Percentiles rank a stretch among this genome's conserved stretches.
These are phyloP conservation scores for Sporothrix sp. DNA, from an alignment of 2,329 filamentous ascomycete genomes.

Conservation along the genomic window DNA sequence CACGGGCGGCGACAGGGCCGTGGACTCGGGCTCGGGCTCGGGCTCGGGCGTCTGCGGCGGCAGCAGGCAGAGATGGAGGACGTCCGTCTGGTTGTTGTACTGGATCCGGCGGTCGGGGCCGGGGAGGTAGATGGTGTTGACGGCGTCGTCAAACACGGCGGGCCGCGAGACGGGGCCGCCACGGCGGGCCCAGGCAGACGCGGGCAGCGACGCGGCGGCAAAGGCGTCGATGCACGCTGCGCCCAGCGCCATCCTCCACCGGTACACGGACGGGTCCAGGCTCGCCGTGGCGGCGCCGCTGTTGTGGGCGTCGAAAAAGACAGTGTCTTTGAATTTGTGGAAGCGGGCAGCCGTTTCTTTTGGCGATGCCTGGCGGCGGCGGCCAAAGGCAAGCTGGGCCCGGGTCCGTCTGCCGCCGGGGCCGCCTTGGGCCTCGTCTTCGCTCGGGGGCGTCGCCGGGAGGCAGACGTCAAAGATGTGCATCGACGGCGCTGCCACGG, in stretches of 20 bases:
- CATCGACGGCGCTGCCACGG: constrained; percentile 17
- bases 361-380: no score
- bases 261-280: constrained; percentile 13
- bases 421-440: not conserved
- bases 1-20: no score
- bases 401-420: not conserved
- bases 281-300: not conserved
- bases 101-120: constrained; percentile 19
- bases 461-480: constrained; percentile 19
- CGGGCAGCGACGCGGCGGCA: not conserved
- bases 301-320: constrained; percentile 8
- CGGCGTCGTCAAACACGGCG: not conserved
- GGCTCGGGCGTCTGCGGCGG: no score
- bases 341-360: not conserved
- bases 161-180: not conserved
- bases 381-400: not conserved
- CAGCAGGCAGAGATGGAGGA: constrained; percentile 24
- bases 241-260: constrained; percentile 8
- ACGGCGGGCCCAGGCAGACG: not conserved
- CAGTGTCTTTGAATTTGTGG: not conserved
- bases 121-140: constrained; percentile 22
- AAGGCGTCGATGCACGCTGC: constrained; percentile 14
- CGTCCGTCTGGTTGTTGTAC: constrained; percentile 20
- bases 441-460: not conserved
- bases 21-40: no score